A percentile compares a stretch with the other conserved stretches of the same genome.
Evolutionary conservation across 2,329 filamentous ascomycete genomes (phyloP).

Genomic region (Paracoccidioides lutzii): DNA sequence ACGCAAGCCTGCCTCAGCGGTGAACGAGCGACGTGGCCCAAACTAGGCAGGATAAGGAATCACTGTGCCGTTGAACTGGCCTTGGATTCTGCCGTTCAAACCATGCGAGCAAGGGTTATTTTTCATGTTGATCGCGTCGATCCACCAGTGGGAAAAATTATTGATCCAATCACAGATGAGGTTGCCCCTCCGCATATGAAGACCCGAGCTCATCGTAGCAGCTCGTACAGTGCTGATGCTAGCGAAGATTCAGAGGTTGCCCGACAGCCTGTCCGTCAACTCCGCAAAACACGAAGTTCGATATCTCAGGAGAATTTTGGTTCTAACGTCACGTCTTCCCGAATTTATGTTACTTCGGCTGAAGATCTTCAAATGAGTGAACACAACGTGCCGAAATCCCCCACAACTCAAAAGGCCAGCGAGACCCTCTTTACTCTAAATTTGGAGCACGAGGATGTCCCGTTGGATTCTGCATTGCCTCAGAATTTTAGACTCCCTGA

Average conservation of each 20-base stretch:
- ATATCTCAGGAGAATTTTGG: neutral
- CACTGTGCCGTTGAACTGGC: slow-evolving; percentile 81
- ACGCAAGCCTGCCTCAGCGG: slow-evolving; percentile 60
- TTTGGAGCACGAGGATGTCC: neutral
- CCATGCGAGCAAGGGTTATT: slow-evolving; percentile 28
- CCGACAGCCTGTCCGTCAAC: neutral
- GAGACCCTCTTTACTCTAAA: neutral
- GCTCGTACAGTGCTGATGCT: neutral
- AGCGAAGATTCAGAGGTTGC: neutral
- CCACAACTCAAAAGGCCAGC: neutral
- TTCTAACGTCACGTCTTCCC: neutral
- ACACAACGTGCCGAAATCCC: neutral
- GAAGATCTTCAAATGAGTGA: neutral
- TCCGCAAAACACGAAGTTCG: slow-evolving; percentile 2
- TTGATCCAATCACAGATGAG: neutral
- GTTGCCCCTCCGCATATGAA: neutral
- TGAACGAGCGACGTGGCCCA: slow-evolving; percentile 84
- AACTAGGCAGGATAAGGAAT: slow-evolving; percentile 71
- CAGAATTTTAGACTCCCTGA: neutral
- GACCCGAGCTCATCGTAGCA: neutral
- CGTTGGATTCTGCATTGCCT: neutral
- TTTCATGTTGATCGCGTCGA: slow-evolving; percentile 20
- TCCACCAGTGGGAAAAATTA: slow-evolving; percentile 11
- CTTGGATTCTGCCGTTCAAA: slow-evolving; percentile 36
- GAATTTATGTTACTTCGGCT: neutral